Evolutionary conservation across 163 green algal species (phyloP).

Genomic region (Coccomyxa subellipsoidea): DNA sequence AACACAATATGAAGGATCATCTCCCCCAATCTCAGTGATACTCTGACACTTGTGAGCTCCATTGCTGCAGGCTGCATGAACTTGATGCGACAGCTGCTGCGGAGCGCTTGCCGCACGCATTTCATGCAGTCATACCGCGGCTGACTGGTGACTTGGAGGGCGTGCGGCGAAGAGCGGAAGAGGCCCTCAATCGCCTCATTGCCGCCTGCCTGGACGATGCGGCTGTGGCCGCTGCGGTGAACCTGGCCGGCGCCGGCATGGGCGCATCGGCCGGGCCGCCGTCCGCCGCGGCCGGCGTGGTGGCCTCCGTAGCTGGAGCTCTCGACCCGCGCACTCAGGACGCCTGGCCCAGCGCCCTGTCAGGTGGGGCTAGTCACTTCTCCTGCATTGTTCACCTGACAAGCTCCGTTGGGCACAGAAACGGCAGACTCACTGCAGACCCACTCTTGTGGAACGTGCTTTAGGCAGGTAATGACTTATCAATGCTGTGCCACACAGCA

Average conservation of each 20-base stretch:
- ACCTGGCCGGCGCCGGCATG: neutral
- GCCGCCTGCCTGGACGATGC: conserved; percentile 30
- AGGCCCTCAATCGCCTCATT: conserved; percentile 56
- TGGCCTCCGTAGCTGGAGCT: conserved; percentile 44
- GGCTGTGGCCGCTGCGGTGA: conserved; percentile 15
- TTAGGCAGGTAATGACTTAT: too few species aligned
- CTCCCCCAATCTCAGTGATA: too few species aligned
- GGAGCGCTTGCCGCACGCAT: conserved; percentile 45
- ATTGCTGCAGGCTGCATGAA: conserved; percentile 27
- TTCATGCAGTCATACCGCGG: conserved; percentile 61
- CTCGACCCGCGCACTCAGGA: conserved; percentile 60
- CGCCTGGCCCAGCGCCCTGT: conserved; percentile 60
- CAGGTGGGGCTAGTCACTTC: conserved; percentile 32
- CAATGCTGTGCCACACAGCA: too few species aligned
- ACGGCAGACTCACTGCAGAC: too few species aligned
- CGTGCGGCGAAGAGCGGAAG: conserved; percentile 54
- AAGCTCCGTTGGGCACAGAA: too few species aligned
- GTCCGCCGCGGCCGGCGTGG: conserved; percentile 30
- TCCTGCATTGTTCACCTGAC: neutral
- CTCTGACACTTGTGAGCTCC: neutral
- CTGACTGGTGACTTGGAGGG: conserved; percentile 67
- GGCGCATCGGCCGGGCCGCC: conserved; percentile 13
- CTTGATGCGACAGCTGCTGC: conserved; percentile 31
- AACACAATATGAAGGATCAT: too few species aligned
- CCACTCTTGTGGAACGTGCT: too few species aligned